These are phyloP conservation scores for Aspergillus sp. DNA, from an alignment of 2,329 filamentous ascomycete genomes.

Conservation along the genomic window DNA sequence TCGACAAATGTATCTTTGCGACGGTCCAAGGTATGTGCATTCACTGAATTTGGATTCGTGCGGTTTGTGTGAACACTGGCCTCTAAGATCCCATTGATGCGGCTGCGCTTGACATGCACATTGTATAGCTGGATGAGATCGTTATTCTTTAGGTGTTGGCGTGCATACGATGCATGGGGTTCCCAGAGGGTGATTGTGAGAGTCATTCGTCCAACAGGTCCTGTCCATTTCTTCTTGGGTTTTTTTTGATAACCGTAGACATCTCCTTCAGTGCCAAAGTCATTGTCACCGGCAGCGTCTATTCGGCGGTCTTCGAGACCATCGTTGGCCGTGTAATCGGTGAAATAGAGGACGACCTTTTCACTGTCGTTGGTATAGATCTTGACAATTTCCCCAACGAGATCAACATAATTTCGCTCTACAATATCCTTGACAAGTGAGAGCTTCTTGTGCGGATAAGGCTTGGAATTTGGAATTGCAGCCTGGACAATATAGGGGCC, in stretches of 20 bases:
- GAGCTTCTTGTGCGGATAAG: conserved; percentile 42
- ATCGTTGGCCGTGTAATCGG: conserved; percentile 77
- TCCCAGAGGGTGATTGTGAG: conserved; percentile 73
- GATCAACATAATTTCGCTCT: conserved; percentile 62
- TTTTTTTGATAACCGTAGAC: conserved; percentile 55
- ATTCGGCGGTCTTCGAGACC: conserved; percentile 60
- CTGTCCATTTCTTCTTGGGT: conserved; percentile 59
- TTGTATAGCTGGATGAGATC: conserved; percentile 70
- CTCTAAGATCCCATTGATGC: conserved; percentile 62
- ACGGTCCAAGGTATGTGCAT: conserved; percentile 58
- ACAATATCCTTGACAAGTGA: conserved; percentile 65
- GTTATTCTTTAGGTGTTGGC: conserved; percentile 57
- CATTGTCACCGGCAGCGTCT: conserved; percentile 29
- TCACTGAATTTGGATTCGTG: conserved; percentile 54
- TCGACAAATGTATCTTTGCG: conserved; percentile 52
- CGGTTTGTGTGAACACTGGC: conserved; percentile 69
- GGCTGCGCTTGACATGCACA: conserved; percentile 66
- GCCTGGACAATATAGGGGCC: conserved; percentile 6
- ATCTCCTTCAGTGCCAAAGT: conserved; percentile 53
- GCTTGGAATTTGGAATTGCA: conserved; percentile 9
- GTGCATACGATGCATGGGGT: conserved; percentile 64
- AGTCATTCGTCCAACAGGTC: conserved; percentile 72
- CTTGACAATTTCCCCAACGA: conserved; percentile 72
- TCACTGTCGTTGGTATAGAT: conserved; percentile 49
- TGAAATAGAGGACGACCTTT: conserved; percentile 68